Evolutionary conservation across 1,284 basidiomycete species (phyloP).

Genomic region (Rhodotorula mucilaginosa): DNA sequence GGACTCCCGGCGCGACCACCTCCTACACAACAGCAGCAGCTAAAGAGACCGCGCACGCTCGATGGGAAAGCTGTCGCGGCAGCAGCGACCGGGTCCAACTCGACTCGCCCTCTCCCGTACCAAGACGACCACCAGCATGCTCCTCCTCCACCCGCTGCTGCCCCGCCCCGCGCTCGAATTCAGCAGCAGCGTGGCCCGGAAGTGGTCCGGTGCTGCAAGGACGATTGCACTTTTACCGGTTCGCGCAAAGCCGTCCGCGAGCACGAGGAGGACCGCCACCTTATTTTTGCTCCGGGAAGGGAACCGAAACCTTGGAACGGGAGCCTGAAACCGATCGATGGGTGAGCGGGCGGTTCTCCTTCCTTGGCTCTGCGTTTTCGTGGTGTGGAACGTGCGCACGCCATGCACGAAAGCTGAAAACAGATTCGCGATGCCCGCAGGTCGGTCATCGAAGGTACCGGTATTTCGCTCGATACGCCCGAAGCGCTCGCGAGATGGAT

Average conservation of each 20-base stretch:
- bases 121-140: slow-evolving; percentile 46
- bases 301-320: slow-evolving; percentile 38
- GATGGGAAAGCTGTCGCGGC: too few relatives aligned
- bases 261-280: slow-evolving; percentile 86
- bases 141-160: slow-evolving; percentile 58
- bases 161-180: slow-evolving; percentile 6
- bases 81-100: too few relatives aligned
- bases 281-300: slow-evolving; percentile 68
- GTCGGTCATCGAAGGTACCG: slow-evolving; percentile 70
- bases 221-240: slow-evolving; percentile 69
- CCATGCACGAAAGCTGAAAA: not conserved
- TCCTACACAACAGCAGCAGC: too few relatives aligned
- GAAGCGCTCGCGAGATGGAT: slow-evolving; percentile 82
- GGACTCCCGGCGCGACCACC: not conserved
- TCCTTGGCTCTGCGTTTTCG: not conserved
- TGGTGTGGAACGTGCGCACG: too few relatives aligned
- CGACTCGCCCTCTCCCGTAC: too few relatives aligned
- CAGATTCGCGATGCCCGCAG: not conserved
- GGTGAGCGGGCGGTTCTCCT: slow-evolving; percentile 9
- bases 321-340: slow-evolving; percentile 27
- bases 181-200: not conserved
- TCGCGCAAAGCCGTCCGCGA: slow-evolving; percentile 70
- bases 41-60: too few relatives aligned
- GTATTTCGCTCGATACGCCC: slow-evolving; percentile 69
- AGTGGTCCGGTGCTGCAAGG: slow-evolving; percentile 60